phyloP scores from a whole-genome alignment of 768 basidiomycete species.

The Trametes villosa region DNA sequence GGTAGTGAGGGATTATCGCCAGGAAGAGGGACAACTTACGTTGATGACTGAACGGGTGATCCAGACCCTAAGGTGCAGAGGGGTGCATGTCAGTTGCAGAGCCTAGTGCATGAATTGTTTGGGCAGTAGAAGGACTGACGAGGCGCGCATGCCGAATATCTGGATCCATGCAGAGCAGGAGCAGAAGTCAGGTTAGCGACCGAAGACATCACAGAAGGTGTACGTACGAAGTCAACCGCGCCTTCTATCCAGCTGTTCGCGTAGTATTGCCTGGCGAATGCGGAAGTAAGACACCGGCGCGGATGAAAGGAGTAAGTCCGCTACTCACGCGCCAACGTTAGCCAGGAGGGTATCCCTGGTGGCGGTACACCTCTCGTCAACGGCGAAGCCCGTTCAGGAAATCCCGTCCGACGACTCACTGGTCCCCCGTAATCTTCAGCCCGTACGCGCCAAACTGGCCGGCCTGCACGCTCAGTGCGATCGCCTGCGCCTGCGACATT shows the following conservation, averaged over 20 bases:
- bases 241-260: slow-evolving; percentile 32
- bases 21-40: slow-evolving; percentile 15
- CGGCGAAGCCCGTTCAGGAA: background rate
- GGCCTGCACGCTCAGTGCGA: slow-evolving; percentile 28
- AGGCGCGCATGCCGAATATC: slow-evolving; percentile 30
- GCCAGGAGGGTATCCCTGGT: slow-evolving; percentile 29
- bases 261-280: slow-evolving; percentile 25
- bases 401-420: slow-evolving; percentile 10
- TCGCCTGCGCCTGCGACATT: slow-evolving; percentile 24
- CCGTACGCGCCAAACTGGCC: slow-evolving; percentile 29
- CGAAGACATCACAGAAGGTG: background rate
- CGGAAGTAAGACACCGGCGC: too few species aligned
- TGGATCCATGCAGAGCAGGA: background rate
- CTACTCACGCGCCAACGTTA: slow-evolving; percentile 27
- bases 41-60: slow-evolving; percentile 31
- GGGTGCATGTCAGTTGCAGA: background rate
- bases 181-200: slow-evolving; percentile 3
- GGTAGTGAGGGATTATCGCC: too few species aligned
- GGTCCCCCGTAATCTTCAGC: slow-evolving; percentile 27
- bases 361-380: background rate
- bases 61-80: slow-evolving; percentile 23
- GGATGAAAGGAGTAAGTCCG: background rate
- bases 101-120: too few species aligned
- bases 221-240: slow-evolving; percentile 30
- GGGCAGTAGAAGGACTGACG: slow-evolving; percentile 17